phyloP scores from a whole-genome alignment of 106 monocot genomes.

The Dendrobium huoshanense region DNA sequence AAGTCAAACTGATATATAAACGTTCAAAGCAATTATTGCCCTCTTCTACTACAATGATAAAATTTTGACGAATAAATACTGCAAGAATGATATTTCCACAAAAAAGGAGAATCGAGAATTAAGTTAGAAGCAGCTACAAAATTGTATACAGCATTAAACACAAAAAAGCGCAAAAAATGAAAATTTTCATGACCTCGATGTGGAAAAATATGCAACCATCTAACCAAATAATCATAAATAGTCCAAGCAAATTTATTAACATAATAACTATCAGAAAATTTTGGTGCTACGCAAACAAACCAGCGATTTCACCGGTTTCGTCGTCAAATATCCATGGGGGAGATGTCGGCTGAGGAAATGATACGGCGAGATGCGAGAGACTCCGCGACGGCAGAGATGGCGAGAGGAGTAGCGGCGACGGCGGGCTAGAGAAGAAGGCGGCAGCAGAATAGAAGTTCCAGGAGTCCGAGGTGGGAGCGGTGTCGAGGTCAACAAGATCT shows the following conservation, averaged over 20 bases:
- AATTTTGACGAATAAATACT: background rate
- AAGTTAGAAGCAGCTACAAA: background rate
- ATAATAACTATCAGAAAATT: background rate
- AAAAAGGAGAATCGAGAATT: background rate
- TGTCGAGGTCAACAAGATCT: constrained; percentile 13
- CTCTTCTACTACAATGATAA: background rate
- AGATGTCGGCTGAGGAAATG: constrained; percentile 15
- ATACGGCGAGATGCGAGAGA: background rate
- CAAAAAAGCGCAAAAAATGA: background rate
- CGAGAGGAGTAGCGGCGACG: constrained; percentile 13
- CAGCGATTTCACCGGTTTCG: background rate
- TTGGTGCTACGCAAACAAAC: background rate
- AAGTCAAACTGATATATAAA: background rate
- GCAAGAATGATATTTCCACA: background rate
- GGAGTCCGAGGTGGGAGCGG: background rate
- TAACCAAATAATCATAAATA: background rate
- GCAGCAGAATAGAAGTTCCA: constrained; percentile 20
- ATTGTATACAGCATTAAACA: background rate
- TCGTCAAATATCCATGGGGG: constrained; percentile 46
- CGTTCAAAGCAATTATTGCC: background rate
- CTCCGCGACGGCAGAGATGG: constrained; percentile 15
- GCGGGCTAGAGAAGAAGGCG: background rate
- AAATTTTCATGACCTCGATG: background rate
- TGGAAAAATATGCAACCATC: constrained; percentile 6
- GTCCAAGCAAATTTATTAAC: background rate